Conservation (phyloP, 768 basidiomycete species). For the Agrocybe praecox region DNA sequence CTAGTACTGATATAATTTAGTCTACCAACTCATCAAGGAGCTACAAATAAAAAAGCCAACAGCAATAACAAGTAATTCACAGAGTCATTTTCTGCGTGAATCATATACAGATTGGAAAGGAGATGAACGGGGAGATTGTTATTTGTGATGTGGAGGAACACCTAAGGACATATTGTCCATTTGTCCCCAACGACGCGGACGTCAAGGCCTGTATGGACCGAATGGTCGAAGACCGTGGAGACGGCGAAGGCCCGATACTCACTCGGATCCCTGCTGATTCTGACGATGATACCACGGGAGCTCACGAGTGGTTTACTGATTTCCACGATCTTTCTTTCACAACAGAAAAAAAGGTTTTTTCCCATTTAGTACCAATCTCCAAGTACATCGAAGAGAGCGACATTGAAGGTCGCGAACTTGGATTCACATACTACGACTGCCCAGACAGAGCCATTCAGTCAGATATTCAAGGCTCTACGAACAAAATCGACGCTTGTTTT, state of each 20-base stretch:
- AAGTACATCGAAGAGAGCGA: background rate
- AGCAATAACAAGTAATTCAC: background rate
- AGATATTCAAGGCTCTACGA: background rate
- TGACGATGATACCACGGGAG: too few relatives aligned
- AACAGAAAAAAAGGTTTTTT: background rate
- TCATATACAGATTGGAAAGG: background rate
- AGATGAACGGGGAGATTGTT: background rate
- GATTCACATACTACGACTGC: background rate
- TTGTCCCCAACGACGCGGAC: background rate
- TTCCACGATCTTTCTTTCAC: background rate
- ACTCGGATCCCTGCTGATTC: too few relatives aligned
- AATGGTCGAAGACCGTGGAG: background rate
- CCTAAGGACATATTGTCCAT: background rate
- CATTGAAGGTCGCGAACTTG: background rate
- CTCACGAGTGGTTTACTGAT: background rate
- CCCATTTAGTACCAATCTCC: background rate
- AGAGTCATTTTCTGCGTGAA: background rate
- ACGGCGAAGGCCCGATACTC: background rate
- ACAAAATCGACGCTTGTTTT: conserved; percentile 3
- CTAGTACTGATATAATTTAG: too few relatives aligned
- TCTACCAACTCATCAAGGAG: too few relatives aligned
- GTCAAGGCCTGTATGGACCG: background rate
- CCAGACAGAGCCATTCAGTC: background rate
- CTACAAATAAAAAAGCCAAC: too few relatives aligned
- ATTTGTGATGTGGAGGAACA: background rate